Base-by-base conservation (phyloP, 1,284 basidiomycete species). In the Moniliella sp. region DNA sequence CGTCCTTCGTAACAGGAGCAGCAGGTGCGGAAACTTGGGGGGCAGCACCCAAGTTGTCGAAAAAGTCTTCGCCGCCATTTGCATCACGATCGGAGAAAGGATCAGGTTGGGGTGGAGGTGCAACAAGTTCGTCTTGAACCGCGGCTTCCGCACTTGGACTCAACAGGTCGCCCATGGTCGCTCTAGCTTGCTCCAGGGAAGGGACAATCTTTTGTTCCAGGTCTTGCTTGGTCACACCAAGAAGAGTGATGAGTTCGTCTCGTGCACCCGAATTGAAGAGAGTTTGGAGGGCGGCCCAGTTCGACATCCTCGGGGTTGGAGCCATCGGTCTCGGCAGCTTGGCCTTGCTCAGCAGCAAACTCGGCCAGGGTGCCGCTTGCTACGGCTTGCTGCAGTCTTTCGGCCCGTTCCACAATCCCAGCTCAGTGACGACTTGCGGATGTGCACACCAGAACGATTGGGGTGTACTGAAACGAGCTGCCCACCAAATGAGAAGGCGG, bases 401-500 rank as follows among this genome's bases (percentile, higher is more conserved):
- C 68, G 3, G 81, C 83, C 9, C 86, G 74, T 17, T 76, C 70
- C 14, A 84, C 71, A 36, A 97, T 70, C 11, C 64, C 5, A 70
- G 67, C 59, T 93, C 84, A 0, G 81, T 82, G 23, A 75, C 71
- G 7, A 59, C 25, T 50, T 36, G 30, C 48, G 46, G n/a, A 59
- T 42, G 28, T 51, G 46, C 18, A 59, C 45, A 15, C 58, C 19
- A 32, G 67, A 51, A 32, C 33, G n/a, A 39, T 34, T 28, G 71
- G 73, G 3, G 79, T 73, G 1, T 73, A 80, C 41, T 13, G 46
- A 50, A 25, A 64, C 72, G 12, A 97, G 69, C 48, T 78, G 75
- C 27, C 88, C 88, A 10, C 86, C 82, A 48, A 88, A 97, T n/a
- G 86, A 88, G 49, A 93, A 97, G 1, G 80, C 74, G n/a, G 28